Evolutionary conservation across 116 monocot species (phyloP).

Genomic region (Dioscorea cayenensis): DNA sequence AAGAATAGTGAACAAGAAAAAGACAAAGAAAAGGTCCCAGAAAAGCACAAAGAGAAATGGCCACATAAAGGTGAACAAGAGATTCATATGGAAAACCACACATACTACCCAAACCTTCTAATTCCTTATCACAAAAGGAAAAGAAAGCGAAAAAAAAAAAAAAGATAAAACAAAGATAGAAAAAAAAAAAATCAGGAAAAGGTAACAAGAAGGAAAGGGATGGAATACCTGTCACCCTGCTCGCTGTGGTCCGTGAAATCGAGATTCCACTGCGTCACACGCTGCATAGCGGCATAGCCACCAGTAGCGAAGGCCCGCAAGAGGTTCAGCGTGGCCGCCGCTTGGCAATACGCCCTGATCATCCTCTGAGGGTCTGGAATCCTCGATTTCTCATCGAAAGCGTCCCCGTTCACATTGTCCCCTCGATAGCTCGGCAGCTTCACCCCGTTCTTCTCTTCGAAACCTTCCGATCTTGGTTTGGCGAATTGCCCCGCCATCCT

Average conservation of each 20-base stretch:
- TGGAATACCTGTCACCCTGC: constrained; percentile 70
- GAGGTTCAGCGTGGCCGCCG: constrained; percentile 76
- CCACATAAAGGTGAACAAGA: too few relatives aligned
- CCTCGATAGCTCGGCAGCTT: constrained; percentile 86
- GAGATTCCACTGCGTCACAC: constrained; percentile 91
- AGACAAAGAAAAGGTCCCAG: too few relatives aligned
- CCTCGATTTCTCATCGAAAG: constrained; percentile 74
- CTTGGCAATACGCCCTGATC: constrained; percentile 79
- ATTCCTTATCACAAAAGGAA: too few relatives aligned
- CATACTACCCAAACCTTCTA: too few relatives aligned
- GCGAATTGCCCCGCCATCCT: constrained; percentile 95
- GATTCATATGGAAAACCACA: too few relatives aligned
- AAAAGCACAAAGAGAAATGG: too few relatives aligned
- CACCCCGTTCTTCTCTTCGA: constrained; percentile 81
- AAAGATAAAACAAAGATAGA: too few relatives aligned
- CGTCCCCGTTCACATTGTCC: constrained; percentile 78
- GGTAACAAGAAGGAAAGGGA: neutral
- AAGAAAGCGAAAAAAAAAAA: too few relatives aligned
- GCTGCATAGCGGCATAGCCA: constrained; percentile 91
- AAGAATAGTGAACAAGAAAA: too few relatives aligned
- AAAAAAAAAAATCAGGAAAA: too few relatives aligned
- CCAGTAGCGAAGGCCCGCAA: constrained; percentile 86
- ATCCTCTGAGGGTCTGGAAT: constrained; percentile 76
- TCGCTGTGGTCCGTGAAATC: constrained; percentile 92
- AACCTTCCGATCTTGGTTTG: constrained; percentile 61